Base-by-base conservation (phyloP, 148 eudicot genomes). In the Chenopodium formosanum region DNA sequence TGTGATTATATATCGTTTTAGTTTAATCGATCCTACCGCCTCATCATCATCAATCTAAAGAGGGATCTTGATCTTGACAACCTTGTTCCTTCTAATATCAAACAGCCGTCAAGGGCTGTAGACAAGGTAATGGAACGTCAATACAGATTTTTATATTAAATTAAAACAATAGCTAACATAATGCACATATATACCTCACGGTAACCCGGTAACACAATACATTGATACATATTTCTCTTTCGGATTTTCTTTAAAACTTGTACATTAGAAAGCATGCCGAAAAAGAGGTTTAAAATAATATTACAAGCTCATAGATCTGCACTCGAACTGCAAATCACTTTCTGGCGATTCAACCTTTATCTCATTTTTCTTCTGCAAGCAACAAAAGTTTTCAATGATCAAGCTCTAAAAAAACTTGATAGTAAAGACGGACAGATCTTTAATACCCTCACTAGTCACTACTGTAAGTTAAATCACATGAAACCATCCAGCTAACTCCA, bases 221-320 rank as follows among this genome's bases (percentile, higher is more conserved):
- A 37, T 22, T 14, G 2, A 46, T 37, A 22, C 29, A 4, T 2
- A 44, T 16, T 20, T 46, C 75, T 72, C 75, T 7, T 44, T 10
- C 75, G n/a, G 23, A 44, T 44, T 4, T 8, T 72, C 29, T 72
- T 70, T 19, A 7, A 16, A 50, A n/a, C 46, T 22, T 72, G 46
- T 72, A 72, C 56, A 46, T 10, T 72, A 9, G 22, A 62, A 46
- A 22, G 75, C 27, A 72, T 22, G 31, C 13, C 31, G 0, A 71
- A 72, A 69, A 70, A 7, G 34, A 68, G 31, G 16, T 10, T 52
- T 53, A 7, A 37, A 44, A 40, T 14, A 34, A 71, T 19, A 20
- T 78, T 81, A 84, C 87, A 82, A 74, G 64, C 82, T 81, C 77
- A 85, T 81, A 47, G 84, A 84, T 81, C 84, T 81, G 32, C 79